Conservation (phyloP, 2,329 filamentous ascomycete species). For the Alternaria sp. region DNA sequence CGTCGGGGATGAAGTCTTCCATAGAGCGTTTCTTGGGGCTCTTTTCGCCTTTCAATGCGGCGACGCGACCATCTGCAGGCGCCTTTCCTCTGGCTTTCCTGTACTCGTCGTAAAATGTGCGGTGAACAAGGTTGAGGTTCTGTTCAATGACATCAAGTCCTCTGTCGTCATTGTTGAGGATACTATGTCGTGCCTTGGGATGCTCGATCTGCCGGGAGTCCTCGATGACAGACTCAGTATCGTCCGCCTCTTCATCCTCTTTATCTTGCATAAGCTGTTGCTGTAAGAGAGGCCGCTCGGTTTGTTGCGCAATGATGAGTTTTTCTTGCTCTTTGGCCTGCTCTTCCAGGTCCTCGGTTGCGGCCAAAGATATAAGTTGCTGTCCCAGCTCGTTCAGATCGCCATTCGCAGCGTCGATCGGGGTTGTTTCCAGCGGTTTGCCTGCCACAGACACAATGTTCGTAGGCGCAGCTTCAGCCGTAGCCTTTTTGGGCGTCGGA, state of each 20-base stretch:
- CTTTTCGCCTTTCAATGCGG: slow-evolving; percentile 61
- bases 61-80: slow-evolving; percentile 57
- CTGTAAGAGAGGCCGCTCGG: slow-evolving; percentile 86
- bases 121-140: slow-evolving; percentile 78
- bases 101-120: slow-evolving; percentile 83
- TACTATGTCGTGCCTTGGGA: slow-evolving; percentile 69
- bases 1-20: slow-evolving; percentile 75
- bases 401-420: slow-evolving; percentile 46
- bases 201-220: slow-evolving; percentile 43
- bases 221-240: slow-evolving; percentile 54
- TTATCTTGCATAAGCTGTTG: slow-evolving; percentile 92
- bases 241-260: slow-evolving; percentile 71
- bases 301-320: slow-evolving; percentile 85
- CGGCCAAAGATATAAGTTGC: slow-evolving; percentile 77
- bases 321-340: slow-evolving; percentile 89
- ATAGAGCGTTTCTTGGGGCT: slow-evolving; percentile 57
- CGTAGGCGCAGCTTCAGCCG: slow-evolving; percentile 25
- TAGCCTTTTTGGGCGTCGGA: slow-evolving; percentile 23
- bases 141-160: slow-evolving; percentile 81
- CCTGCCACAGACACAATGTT: slow-evolving; percentile 28
- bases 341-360: slow-evolving; percentile 74
- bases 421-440: slow-evolving; percentile 30
- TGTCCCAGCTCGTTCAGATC: slow-evolving; percentile 72
- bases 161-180: slow-evolving; percentile 86
- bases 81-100: slow-evolving; percentile 61